Base-by-base conservation (phyloP, 1,284 basidiomycete species). In the Pseudozyma hubeiensis region DNA sequence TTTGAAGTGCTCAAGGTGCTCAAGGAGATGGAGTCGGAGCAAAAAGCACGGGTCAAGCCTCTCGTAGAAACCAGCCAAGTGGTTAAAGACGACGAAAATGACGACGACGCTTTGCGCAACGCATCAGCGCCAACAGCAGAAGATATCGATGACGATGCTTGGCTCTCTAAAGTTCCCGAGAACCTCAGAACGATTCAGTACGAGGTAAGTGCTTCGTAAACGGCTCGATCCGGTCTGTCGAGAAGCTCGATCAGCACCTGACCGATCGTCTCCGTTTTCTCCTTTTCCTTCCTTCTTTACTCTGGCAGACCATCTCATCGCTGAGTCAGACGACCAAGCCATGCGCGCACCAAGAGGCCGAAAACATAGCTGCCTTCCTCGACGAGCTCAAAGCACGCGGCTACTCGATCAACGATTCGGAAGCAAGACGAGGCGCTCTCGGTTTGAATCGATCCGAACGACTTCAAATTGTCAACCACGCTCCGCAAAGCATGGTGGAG, bases 371-470 rank as follows among this genome's bases (percentile, higher is more conserved):
- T 1, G 86, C 87, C 53, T 89, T 97, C 14, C 89, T 91, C 13
- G 88, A 89, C 66, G 86, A 86, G 39, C 88, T 97, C 51, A 61
- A 73, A 13, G 24, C 47, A 13, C 47, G 53, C 13, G 73, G 79
- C 51, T 75, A 68, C 47, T 75, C 66, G 9, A 50, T 64, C 50
- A 65, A 59, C 13, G 77, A 79, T 39, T 55, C 64, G 1, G 64
- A 69, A 44, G 62, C 75, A 30, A 75, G 60, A n/a, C 50, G 61
- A 11, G 75, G 70, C 17, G 64, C 52, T 14, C 92, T 90, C 65
- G 88, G 89, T 9, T 86, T 97, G 65, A 95, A 93, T 0, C 96
- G 95, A 80, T 90, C 91, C 5, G 94, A 97, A 87, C 93, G 94
- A 77, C 87, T 97, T 5, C 93, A 96, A 82, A 88, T 96, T 37